Evolutionary conservation across 768 basidiomycete genomes (phyloP).

Genomic region (Pulveroboletus sp.): DNA sequence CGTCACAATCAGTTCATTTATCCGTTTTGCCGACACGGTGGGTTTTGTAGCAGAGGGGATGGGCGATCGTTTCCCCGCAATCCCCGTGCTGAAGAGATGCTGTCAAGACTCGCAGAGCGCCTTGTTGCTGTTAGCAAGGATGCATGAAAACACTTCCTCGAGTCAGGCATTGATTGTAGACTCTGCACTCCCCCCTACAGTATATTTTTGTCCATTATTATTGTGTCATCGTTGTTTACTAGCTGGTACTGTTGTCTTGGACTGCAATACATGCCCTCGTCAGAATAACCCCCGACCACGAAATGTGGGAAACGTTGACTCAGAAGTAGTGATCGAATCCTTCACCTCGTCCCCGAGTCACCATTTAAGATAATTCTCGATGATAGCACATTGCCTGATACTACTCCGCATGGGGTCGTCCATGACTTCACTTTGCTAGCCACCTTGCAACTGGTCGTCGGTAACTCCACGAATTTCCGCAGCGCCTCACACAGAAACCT

Average conservation of each 20-base stretch:
- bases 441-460: no score
- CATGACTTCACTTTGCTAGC: no score
- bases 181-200: neutral
- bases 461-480: no score
- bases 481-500: no score
- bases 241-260: conserved; percentile 6
- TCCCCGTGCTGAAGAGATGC: conserved; percentile 58
- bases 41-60: conserved; percentile 49
- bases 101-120: conserved; percentile 59
- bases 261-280: neutral
- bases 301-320: no score
- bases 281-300: neutral
- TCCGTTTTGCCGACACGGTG: neutral
- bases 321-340: no score
- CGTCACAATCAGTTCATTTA: neutral
- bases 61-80: conserved; percentile 67
- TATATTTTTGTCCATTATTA: conserved; percentile 1
- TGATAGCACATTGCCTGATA: no score
- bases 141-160: conserved; percentile 21
- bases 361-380: no score
- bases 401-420: no score
- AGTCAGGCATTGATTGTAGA: neutral
- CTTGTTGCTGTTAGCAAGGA: conserved; percentile 55
- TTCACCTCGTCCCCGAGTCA: no score
- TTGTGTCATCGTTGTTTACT: conserved; percentile 8